phyloP scores from a whole-genome alignment of 345 rosid genomes.

The Dovyalis caffra region DNA sequence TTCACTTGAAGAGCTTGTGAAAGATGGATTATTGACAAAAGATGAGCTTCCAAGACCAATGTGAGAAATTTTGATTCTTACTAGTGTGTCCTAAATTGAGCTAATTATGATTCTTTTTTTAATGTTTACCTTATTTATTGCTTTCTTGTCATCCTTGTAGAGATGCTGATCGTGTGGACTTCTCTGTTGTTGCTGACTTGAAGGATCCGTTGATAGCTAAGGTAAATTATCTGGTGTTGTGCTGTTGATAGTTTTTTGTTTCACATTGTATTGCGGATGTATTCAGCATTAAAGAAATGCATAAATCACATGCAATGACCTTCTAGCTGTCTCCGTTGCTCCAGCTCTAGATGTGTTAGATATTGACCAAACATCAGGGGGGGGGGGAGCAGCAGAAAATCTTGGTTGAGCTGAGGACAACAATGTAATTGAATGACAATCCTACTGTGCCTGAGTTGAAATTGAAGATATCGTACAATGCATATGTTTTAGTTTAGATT shows the following conservation, averaged over 20 bases:
- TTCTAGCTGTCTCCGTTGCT: too few species aligned
- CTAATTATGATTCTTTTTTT: background rate
- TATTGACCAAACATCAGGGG: too few species aligned
- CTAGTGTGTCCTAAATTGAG: background rate
- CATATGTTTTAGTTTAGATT: too few species aligned
- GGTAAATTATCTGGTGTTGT: constrained; percentile 35
- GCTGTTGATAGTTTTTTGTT: background rate
- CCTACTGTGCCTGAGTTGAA: too few species aligned
- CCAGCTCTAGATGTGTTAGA: too few species aligned
- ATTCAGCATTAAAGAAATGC: too few species aligned
- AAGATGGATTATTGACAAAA: constrained; percentile 63
- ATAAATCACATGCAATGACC: too few species aligned
- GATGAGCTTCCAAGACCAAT: constrained; percentile 76
- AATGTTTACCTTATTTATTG: background rate
- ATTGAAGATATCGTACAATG: too few species aligned
- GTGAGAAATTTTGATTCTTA: constrained; percentile 34
- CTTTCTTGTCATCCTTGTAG: constrained; percentile 34
- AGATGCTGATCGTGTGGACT: constrained; percentile 59
- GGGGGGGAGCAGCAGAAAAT: too few species aligned
- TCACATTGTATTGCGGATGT: background rate
- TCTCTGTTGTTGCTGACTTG: constrained; percentile 46
- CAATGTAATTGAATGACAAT: too few species aligned
- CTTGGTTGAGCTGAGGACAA: too few species aligned
- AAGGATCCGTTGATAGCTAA: constrained; percentile 74
- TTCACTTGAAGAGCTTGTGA: constrained; percentile 88